These are phyloP conservation scores for Mycena belliarum DNA, from an alignment of 768 basidiomycete genomes.

Conservation along the genomic window DNA sequence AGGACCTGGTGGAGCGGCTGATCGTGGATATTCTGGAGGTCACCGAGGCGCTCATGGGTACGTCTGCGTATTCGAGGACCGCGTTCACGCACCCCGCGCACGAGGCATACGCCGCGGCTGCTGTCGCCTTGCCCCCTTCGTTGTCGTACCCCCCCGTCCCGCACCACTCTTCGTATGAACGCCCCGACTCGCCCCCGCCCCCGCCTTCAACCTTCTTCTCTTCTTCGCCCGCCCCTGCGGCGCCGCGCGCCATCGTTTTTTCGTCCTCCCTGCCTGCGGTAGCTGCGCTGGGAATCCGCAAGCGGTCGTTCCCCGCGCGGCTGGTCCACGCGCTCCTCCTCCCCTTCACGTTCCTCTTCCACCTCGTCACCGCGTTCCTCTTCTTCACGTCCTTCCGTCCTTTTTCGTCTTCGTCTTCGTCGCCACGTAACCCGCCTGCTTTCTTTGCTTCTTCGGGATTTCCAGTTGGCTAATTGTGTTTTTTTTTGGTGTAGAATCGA, in stretches of 20 bases:
- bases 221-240: not conserved
- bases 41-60: conserved; percentile 49
- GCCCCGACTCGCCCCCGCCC: no score
- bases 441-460: not conserved
- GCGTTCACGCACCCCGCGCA: conserved; percentile 10
- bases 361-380: conserved; percentile 1
- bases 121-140: conserved; percentile 8
- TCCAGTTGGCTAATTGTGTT: not conserved
- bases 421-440: conserved; percentile 1
- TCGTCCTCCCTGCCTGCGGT: not conserved
- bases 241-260: not conserved
- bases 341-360: conserved; percentile 17
- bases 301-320: conserved; percentile 5
- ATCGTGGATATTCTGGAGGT: conserved; percentile 51
- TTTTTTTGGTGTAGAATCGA: conserved; percentile 16
- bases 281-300: conserved; percentile 1
- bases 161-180: conserved; percentile 9
- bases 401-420: not conserved
- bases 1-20: conserved; percentile 51
- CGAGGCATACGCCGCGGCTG: not conserved
- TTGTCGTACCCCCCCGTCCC: conserved; percentile 6
- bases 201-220: not conserved
- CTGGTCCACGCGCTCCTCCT: conserved; percentile 9
- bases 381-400: not conserved
- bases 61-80: conserved; percentile 24